Percentiles rank a stretch among this genome's conserved stretches.
These are phyloP conservation scores for Polyplosphaeria fusca DNA, from an alignment of 495 filamentous ascomycete genomes.

Conservation along the genomic window DNA sequence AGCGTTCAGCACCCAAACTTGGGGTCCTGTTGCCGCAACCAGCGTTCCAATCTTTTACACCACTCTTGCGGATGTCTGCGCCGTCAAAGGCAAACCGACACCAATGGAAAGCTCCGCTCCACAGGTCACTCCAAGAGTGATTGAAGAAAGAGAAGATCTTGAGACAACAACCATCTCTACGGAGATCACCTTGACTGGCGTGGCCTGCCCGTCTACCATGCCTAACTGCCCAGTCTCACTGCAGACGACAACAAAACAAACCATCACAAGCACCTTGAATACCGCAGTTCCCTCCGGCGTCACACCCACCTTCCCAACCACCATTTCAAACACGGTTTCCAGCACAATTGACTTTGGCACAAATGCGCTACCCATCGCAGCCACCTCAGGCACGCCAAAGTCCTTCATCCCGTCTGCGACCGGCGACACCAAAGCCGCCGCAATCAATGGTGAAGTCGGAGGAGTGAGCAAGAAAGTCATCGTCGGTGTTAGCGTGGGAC, in stretches of 20 bases:
- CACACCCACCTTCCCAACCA: neutral
- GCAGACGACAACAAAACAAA: constrained; percentile 10
- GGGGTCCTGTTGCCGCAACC: constrained; percentile 49
- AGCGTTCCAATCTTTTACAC: constrained; percentile 54
- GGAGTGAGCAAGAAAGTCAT: constrained; percentile 22
- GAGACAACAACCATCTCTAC: constrained; percentile 6
- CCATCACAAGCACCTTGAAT: neutral
- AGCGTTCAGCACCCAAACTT: constrained; percentile 44
- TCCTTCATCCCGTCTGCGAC: constrained; percentile 7
- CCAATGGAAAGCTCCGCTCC: neutral
- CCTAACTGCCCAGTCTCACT: constrained; percentile 16
- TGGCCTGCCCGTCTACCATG: neutral
- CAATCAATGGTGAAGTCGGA: constrained; percentile 5
- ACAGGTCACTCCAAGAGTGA: neutral
- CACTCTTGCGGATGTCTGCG: constrained; percentile 49
- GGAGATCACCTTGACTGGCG: constrained; percentile 9
- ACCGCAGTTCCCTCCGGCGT: constrained; percentile 1
- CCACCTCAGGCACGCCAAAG: constrained; percentile 9
- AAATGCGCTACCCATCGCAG: neutral
- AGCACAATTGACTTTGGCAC: constrained; percentile 8
- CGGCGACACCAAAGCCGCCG: neutral
- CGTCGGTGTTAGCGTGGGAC: constrained; percentile 20
- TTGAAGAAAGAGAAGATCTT: neutral
- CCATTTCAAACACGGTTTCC: neutral
- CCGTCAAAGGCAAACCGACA: constrained; percentile 22